Base-by-base conservation (phyloP, 371 early-diverging fungal species). In the Smittium culicis region DNA sequence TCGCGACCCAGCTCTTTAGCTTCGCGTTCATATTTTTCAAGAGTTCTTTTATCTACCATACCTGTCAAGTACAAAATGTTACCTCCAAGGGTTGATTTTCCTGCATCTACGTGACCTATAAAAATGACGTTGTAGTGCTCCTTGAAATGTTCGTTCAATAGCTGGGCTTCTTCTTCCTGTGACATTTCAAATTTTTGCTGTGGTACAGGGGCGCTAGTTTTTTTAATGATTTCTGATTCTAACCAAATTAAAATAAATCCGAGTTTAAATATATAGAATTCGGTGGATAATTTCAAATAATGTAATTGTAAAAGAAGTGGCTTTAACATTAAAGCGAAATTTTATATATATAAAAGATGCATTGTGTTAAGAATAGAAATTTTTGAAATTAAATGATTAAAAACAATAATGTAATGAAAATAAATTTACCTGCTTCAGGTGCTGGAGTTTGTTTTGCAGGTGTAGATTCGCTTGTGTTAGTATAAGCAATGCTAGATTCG, bases 101-200 rank as follows among this genome's bases (percentile, higher is more conserved):
- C 99, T 71, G 99, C 99, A 87, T 99, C 99, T 73, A 99, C 99
- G 85, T 99, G 99, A 58, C 99, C 99, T 73, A 99, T 98, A 77
- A 99, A 99, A 55, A 99, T 91, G 73, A 99, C 86, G 78, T 94
- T 96, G 54, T 94, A 66, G 79, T 92, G 90, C 73, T 94, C 94
- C 79, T 94, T 98, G 71, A 81, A 88, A 56, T 88, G 76, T 76
- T 89, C 88, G 67, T 81, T 78, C 62, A 86, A 70, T 54, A 72
- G 66, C 35, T 65, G 28, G 64, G 75, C 74, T 34, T 74, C 73
- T 54, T 74, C 76, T 33, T 65, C 71, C 32, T 66, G 67, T 30
- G 16, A 27, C 30, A 64, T 35, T 8, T 68, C 56, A 54, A 54
- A 34, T 3, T 56, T 54, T 32, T 14, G 16, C 20, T 65, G 29